Conservation (phyloP, 306 rosid species). For the Boehmeria nivea region DNA sequence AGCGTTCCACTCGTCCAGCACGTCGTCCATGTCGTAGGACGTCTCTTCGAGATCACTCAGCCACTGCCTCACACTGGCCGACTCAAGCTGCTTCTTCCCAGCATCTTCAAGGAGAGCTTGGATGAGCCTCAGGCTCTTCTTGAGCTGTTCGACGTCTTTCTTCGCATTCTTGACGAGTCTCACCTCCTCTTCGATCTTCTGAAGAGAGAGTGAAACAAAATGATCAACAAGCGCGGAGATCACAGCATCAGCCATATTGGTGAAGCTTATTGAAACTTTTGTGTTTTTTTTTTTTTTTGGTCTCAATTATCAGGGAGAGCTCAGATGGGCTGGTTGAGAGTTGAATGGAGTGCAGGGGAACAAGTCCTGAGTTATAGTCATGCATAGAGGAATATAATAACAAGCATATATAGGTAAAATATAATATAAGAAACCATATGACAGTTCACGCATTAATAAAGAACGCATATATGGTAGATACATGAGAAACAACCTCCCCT, state of each 20-base stretch:
- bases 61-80: neutral
- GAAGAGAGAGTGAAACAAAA: neutral
- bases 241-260: constrained; percentile 11
- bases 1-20: constrained; percentile 19
- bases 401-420: too few relatives aligned
- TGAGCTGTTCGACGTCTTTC: constrained; percentile 5
- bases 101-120: constrained; percentile 6
- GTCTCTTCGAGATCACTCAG: neutral
- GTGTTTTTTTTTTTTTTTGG: too few relatives aligned
- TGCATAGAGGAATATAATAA: too few relatives aligned
- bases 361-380: too few relatives aligned
- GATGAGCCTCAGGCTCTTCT: neutral
- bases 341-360: too few relatives aligned
- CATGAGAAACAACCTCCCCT: too few relatives aligned
- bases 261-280: too few relatives aligned
- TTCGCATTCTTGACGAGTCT: neutral
- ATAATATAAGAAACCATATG: too few relatives aligned
- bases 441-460: too few relatives aligned
- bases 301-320: too few relatives aligned
- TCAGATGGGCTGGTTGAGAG: too few relatives aligned
- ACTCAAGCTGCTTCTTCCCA: constrained; percentile 7
- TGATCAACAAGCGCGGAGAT: constrained; percentile 5
- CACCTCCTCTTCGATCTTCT: neutral
- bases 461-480: too few relatives aligned
- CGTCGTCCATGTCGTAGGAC: constrained; percentile 13